These are phyloP conservation scores for Candida quercuum DNA, from an alignment of 805 yeast genomes.

Conservation along the genomic window DNA sequence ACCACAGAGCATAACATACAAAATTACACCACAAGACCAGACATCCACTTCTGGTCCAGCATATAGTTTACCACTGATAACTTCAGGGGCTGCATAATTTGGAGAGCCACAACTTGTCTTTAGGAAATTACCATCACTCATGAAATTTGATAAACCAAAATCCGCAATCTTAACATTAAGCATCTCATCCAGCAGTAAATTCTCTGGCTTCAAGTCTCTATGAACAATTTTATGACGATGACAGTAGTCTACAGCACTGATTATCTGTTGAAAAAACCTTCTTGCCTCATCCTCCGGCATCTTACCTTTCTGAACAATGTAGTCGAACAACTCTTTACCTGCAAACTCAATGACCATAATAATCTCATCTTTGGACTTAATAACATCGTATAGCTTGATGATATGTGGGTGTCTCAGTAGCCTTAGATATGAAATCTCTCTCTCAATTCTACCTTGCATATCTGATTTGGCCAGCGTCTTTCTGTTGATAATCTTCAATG, in stretches of 20 bases:
- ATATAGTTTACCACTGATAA: constrained; percentile 86
- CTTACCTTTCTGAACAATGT: constrained; percentile 88
- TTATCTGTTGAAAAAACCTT: constrained; percentile 91
- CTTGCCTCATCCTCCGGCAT: constrained; percentile 91
- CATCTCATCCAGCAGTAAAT: constrained; percentile 80
- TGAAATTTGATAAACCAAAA: constrained; percentile 88
- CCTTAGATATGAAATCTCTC: constrained; percentile 87
- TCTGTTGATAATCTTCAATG: constrained; percentile 86
- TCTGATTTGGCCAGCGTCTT: constrained; percentile 90
- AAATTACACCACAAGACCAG: constrained; percentile 94
- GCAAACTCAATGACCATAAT: constrained; percentile 97
- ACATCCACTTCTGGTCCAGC: constrained; percentile 99
- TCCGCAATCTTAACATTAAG: constrained; percentile 94
- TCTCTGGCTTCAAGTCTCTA: constrained; percentile 95
- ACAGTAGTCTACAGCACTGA: constrained; percentile 94
- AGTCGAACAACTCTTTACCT: constrained; percentile 93
- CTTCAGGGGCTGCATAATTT: constrained; percentile 97
- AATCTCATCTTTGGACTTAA: constrained; percentile 90
- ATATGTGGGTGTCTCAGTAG: constrained; percentile 92
- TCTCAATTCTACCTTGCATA: constrained; percentile 94
- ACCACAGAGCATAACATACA: constrained; percentile 94
- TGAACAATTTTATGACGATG: constrained; percentile 96
- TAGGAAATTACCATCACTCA: constrained; percentile 96
- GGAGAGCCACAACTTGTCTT: constrained; percentile 97
- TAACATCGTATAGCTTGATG: constrained; percentile 91